Evolutionary conservation across 345 rosid genomes (phyloP).

Genomic region (Hibiscus trionum): DNA sequence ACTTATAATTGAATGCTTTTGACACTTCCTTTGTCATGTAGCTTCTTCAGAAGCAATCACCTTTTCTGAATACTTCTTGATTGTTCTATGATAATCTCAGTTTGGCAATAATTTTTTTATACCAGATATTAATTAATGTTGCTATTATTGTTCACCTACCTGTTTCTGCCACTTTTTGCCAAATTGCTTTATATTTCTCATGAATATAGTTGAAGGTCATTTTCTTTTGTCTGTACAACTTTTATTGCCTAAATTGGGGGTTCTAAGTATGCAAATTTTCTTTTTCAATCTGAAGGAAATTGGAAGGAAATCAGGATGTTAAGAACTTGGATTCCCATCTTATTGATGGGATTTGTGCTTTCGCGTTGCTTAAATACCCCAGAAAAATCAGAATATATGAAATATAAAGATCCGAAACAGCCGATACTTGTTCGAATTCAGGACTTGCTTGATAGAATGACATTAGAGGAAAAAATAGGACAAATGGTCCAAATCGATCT

Average conservation of each 20-base stretch:
- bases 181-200: neutral
- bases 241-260: neutral
- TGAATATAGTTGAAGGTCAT: neutral
- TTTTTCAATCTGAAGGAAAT: neutral
- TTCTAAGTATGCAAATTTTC: neutral
- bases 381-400: constrained; percentile 16
- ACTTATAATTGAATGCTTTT: neutral
- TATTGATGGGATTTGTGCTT: constrained; percentile 12
- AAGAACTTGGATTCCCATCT: constrained; percentile 1
- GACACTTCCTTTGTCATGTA: neutral
- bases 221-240: neutral
- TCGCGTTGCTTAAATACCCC: neutral
- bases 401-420: constrained; percentile 39
- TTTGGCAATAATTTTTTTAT: too few species aligned
- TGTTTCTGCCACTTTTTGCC: neutral
- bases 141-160: neutral
- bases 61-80: too few species aligned
- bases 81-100: too few species aligned
- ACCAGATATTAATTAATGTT: too few species aligned
- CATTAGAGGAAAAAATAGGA: constrained; percentile 52
- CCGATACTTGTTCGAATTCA: constrained; percentile 31
- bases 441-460: constrained; percentile 42
- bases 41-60: too few species aligned
- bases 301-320: neutral
- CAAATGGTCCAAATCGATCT: constrained; percentile 50